phyloP scores from a whole-genome alignment of 768 basidiomycete genomes.

The Pleurotus ostreatus region DNA sequence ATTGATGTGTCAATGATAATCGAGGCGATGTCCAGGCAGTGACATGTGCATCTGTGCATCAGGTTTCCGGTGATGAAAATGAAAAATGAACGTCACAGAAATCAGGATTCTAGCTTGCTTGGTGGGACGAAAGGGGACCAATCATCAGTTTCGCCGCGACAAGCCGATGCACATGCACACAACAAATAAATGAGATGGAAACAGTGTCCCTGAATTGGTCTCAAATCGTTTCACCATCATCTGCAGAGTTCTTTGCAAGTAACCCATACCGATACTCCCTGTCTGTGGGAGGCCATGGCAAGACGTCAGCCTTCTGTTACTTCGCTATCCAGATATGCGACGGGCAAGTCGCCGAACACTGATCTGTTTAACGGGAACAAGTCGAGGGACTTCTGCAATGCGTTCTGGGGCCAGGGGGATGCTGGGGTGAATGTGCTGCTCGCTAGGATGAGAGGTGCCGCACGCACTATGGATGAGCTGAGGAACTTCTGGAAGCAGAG shows the following conservation, averaged over 20 bases:
- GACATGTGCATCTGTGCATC: not conserved
- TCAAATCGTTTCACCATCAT: not conserved
- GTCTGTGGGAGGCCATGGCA: slow-evolving; percentile 24
- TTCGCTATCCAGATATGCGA: slow-evolving; percentile 68
- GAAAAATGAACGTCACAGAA: not conserved
- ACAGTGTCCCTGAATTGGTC: not conserved
- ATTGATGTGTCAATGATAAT: not conserved
- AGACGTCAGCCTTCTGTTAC: slow-evolving; percentile 80
- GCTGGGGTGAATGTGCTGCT: slow-evolving; percentile 89
- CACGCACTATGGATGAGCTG: slow-evolving; percentile 86
- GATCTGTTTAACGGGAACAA: slow-evolving; percentile 29
- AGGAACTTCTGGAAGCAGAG: slow-evolving; percentile 90
- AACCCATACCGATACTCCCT: not conserved
- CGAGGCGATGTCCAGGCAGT: not conserved
- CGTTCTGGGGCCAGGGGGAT: slow-evolving; percentile 90
- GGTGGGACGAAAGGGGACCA: not conserved
- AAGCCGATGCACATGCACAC: slow-evolving; percentile 9
- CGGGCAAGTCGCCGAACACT: slow-evolving; percentile 45
- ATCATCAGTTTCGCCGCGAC: slow-evolving; percentile 8
- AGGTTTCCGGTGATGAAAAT: not conserved
- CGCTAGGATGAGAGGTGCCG: slow-evolving; percentile 84
- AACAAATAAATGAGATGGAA: slow-evolving; percentile 7
- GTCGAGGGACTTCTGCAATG: slow-evolving; percentile 89
- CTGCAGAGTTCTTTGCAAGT: not conserved
- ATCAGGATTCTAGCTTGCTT: not conserved